Evolutionary conservation across 2,329 filamentous ascomycete genomes (phyloP).

Genomic region (Ceratocystiopsis brevicomis): DNA sequence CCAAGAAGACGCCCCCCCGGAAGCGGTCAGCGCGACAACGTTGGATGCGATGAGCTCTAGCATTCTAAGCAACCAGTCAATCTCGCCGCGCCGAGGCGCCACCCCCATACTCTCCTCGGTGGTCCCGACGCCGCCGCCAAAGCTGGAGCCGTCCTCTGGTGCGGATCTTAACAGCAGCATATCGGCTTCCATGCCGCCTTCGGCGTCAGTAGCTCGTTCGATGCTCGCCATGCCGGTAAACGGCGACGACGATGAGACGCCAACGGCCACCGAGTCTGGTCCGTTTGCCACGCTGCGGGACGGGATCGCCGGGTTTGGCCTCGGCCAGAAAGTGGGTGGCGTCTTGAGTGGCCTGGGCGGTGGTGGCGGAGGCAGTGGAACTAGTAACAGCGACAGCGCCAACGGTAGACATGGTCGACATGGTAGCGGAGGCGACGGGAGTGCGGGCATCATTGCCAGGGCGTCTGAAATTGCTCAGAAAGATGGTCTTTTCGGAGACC

Average conservation of each 20-base stretch:
- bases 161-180: constrained; percentile 4
- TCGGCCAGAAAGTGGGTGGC: constrained; percentile 9
- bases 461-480: too few species aligned
- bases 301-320: constrained; percentile 9
- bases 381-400: not conserved
- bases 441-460: too few species aligned
- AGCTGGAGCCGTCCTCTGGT: constrained; percentile 10
- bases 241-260: too few species aligned
- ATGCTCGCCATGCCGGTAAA: constrained; percentile 7
- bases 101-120: constrained; percentile 14
- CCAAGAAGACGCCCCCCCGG: constrained; percentile 26
- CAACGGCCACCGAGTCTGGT: constrained; percentile 5
- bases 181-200: not conserved
- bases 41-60: not conserved
- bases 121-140: too few species aligned
- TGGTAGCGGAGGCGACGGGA: constrained; percentile 1
- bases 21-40: constrained; percentile 15
- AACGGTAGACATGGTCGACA: constrained; percentile 1
- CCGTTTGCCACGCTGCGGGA: constrained; percentile 9
- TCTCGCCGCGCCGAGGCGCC: constrained; percentile 13
- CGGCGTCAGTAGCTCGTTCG: constrained; percentile 3
- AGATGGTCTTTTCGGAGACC: constrained; percentile 3
- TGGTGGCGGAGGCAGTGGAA: constrained; percentile 7
- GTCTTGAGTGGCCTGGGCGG: constrained; percentile 9
- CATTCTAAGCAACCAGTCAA: constrained; percentile 9